Evolutionary conservation across 345 rosid species (phyloP).

Genomic region (Draba incana): DNA sequence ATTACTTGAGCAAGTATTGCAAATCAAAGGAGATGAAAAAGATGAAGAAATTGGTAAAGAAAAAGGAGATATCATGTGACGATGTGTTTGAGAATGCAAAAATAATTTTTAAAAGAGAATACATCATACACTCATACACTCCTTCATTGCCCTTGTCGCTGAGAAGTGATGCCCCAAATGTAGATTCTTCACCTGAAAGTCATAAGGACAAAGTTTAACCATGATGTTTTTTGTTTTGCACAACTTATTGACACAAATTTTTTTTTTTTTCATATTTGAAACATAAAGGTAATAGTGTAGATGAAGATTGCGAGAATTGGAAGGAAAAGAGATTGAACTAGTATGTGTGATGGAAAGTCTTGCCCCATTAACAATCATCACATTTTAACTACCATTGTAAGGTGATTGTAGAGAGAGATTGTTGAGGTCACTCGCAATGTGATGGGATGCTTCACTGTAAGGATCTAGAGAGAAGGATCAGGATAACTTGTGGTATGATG

Average conservation of each 20-base stretch:
- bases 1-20: not conserved
- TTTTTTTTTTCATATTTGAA: not conserved
- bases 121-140: not conserved
- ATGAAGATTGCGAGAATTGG: not conserved
- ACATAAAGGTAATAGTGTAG: not conserved
- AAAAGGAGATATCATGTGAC: not conserved
- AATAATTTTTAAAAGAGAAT: too few species aligned
- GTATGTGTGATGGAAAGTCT: not conserved
- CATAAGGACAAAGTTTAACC: not conserved
- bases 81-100: not conserved
- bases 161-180: not conserved
- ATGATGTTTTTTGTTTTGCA: not conserved
- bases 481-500: too few species aligned
- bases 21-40: not conserved
- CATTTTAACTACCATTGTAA: not conserved
- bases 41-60: not conserved
- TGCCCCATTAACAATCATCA: not conserved
- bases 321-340: not conserved
- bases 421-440: not conserved
- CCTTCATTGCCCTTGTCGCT: not conserved
- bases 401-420: not conserved
- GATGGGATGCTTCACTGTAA: not conserved
- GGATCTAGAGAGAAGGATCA: too few species aligned
- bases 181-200: conserved; percentile 7
- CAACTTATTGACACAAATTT: not conserved